phyloP scores from a whole-genome alignment of 768 basidiomycete genomes.

The Lentinula boryana region DNA sequence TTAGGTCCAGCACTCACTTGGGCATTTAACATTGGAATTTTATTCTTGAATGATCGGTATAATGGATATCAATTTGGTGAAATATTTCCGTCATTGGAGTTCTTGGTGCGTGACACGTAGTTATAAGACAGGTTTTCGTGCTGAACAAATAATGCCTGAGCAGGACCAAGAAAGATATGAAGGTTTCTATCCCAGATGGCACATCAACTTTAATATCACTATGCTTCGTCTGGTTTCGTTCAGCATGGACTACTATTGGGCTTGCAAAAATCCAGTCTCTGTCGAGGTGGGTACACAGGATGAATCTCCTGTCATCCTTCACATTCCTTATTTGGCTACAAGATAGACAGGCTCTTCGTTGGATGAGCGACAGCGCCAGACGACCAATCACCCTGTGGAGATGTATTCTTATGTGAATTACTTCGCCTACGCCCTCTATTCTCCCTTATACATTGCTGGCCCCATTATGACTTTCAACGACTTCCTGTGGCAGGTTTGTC shows the following conservation, averaged over 20 bases:
- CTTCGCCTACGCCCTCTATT: slow-evolving; percentile 81
- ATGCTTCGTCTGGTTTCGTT: slow-evolving; percentile 93
- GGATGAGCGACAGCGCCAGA: slow-evolving; percentile 57
- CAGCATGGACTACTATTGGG: slow-evolving; percentile 92
- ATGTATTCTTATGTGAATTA: slow-evolving; percentile 71
- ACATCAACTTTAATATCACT: slow-evolving; percentile 92
- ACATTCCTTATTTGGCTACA: neutral
- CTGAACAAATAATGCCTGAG: slow-evolving; percentile 5
- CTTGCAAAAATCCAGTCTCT: slow-evolving; percentile 33
- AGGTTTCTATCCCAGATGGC: slow-evolving; percentile 89
- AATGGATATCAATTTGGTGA: slow-evolving; percentile 66
- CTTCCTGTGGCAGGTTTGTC: slow-evolving; percentile 83
- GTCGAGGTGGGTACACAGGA: slow-evolving; percentile 29
- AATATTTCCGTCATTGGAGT: slow-evolving; percentile 47
- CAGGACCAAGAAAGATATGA: slow-evolving; percentile 48
- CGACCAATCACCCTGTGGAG: slow-evolving; percentile 44
- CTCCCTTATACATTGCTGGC: slow-evolving; percentile 92
- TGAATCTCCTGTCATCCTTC: neutral
- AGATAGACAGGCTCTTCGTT: slow-evolving; percentile 14
- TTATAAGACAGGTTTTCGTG: neutral
- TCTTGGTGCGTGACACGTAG: slow-evolving; percentile 35
- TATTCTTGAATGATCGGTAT: slow-evolving; percentile 74
- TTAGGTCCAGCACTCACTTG: slow-evolving; percentile 57
- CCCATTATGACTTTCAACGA: slow-evolving; percentile 97
- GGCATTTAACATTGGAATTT: slow-evolving; percentile 65